Evolutionary conservation across 2,329 filamentous ascomycete species (phyloP).

Genomic region (Botrytis pseudocinerea): DNA sequence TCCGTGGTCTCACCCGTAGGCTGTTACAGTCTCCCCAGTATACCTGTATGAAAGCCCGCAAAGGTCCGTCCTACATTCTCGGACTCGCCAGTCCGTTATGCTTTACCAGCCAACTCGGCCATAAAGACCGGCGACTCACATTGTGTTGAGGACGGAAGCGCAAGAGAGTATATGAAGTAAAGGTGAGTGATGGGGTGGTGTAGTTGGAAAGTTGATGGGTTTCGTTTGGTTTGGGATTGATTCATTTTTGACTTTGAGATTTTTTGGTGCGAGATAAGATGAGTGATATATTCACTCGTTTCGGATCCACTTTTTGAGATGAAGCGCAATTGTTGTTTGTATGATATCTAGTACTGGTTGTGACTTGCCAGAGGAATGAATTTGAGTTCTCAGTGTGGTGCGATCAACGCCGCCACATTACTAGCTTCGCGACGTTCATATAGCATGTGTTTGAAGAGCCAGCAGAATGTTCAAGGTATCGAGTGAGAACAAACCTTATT

Average conservation of each 20-base stretch:
- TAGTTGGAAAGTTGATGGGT: not conserved
- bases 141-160: not conserved
- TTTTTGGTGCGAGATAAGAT: not conserved
- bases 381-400: not conserved
- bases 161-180: not conserved
- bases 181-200: not conserved
- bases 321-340: not conserved
- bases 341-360: not conserved
- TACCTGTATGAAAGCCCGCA: slow-evolving; percentile 12
- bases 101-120: not conserved
- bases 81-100: not conserved
- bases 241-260: not conserved
- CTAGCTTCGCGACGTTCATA: not conserved
- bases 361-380: not conserved
- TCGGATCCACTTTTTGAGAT: not conserved
- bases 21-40: slow-evolving; percentile 6
- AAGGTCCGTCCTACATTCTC: slow-evolving; percentile 13
- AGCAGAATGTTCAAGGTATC: not conserved
- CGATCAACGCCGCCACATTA: not conserved
- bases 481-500: not conserved
- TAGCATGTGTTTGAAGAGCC: not conserved
- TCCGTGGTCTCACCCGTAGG: not conserved
- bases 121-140: not conserved
- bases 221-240: not conserved
- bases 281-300: not conserved